Evolutionary conservation across 345 rosid species (phyloP), one percentile per base, ranked within the genome.

Genomic region (Aquilaria yunnanensis): DNA sequence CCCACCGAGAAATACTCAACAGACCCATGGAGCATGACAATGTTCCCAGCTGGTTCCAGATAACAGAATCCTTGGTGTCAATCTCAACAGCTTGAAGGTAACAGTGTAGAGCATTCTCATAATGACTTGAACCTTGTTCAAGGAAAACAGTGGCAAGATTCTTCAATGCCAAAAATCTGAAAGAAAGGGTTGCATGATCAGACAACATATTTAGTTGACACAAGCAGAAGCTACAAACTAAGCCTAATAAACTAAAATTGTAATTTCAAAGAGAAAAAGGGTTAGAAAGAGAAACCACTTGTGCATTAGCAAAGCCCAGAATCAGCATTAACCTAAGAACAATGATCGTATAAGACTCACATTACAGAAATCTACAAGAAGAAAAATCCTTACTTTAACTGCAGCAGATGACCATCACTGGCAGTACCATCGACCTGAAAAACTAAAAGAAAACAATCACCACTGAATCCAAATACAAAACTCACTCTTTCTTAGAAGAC

Each of bases 41-140:
- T 46, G 97, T 88, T 72, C 99, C 99, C 32, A 94, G 77, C 84
- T 94, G 95, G 76, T 90, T 94, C 99, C 99, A 94, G 70, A 94
- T 72, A 68, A 94, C 99, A 45, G 91, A 88, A 85, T 94, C 99
- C 61, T 90, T 90, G 69, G 80, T 85, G 77, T 94, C 99, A 66
- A 94, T 83, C 78, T 94, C 99, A 67, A 83, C 92, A 52, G 99
- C 99, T 88, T 86, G 92, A 75, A 94, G 96, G 81, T 94, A 90
- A 73, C 97, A 94, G 47, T 67, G 81, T 51, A 94, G 79, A 45
- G 99, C 99, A 74, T 67, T 80, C 84, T 94, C 93, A 77, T 86
- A 73, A 75, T 90, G 84, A 65, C 72, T 63, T 46, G 95, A 75
- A 58, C 97, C 99, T 77, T 88, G 94, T 78, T 86, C 91, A 73